Evolutionary conservation across 192 early-diverging fungal species (phyloP), one percentile per base, ranked within the genome.

Genomic region (Pilaira anomala): DNA sequence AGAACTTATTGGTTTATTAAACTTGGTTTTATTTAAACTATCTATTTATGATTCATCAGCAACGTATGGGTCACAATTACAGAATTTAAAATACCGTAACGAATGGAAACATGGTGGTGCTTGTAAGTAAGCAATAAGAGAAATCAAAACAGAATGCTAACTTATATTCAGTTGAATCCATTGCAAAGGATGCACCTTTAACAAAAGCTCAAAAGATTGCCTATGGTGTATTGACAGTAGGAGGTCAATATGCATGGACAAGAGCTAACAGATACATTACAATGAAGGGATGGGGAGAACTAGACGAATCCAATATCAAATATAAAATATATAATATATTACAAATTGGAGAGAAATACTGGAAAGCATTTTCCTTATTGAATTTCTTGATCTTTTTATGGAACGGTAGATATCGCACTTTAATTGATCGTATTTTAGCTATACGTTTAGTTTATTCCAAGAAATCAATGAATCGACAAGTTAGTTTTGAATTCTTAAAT

Each of bases 401-500:
- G 42, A 83, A 87, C 13, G 93, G 93, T 61, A 89, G 87, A 52
- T 95, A 93, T 75, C 83, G 87, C 36, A 81, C 89, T 4, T 30
- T 93, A 7, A 42, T 89, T 26, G 94, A 95, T 68, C 85, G 94
- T 0, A 22, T 92, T 19, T 74, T 97, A 46, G 80, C 86, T 0
- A 85, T 96, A 88, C 82, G 91, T 30, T 77, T 97, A 18, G 93
- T 96, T 5, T 91, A 89, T 67, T 82, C 82, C 18, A 83, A 87
- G 19, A 83, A 88, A 22, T 89, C 89, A 50, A 74, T 89, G 55
- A 72, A 84, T 33, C 81, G 92, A 45, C 83, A 86, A 61, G 88
- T 96, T 29, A 93, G 87, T 69, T 94, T 92, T 67, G 95, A 97
- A 68, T 96, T 92, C 66, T 80, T 97, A 68, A 97, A 96, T 69